Percentiles rank a stretch among this genome's conserved stretches.
Conservation (phyloP, 805 yeast genomes). For the Candida ulmi region DNA sequence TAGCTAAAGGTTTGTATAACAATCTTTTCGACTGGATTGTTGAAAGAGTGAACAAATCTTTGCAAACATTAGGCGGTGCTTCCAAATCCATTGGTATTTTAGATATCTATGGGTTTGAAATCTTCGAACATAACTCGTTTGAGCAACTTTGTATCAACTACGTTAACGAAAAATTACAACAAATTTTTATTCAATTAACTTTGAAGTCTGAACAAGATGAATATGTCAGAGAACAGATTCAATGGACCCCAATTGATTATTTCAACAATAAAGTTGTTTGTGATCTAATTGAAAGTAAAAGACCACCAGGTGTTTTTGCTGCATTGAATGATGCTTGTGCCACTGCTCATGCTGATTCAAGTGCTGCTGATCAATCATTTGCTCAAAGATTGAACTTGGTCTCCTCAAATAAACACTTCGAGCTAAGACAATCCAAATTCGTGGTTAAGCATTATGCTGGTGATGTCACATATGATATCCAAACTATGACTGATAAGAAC, state of each 20-base stretch:
- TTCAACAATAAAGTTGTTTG: slow-evolving; percentile 96
- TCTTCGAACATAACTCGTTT: slow-evolving; percentile 87
- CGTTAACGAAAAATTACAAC: slow-evolving; percentile 95
- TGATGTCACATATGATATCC: slow-evolving; percentile 89
- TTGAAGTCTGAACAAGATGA: slow-evolving; percentile 97
- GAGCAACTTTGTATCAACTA: slow-evolving; percentile 97
- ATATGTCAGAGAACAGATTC: slow-evolving; percentile 88
- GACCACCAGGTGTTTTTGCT: slow-evolving; percentile 96
- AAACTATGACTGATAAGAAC: slow-evolving; percentile 92
- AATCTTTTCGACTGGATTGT: slow-evolving; percentile 97
- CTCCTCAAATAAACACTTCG: slow-evolving; percentile 79
- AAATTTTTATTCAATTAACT: slow-evolving; percentile 95
- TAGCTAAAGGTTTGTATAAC: slow-evolving; percentile 90
- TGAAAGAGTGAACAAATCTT: slow-evolving; percentile 76
- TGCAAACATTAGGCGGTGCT: slow-evolving; percentile 47
- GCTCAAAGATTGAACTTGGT: slow-evolving; percentile 87
- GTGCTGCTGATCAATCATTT: slow-evolving; percentile 95
- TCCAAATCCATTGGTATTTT: slow-evolving; percentile 82
- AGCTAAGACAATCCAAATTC: slow-evolving; percentile 80
- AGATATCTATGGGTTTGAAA: slow-evolving; percentile 97
- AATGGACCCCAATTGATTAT: slow-evolving; percentile 96
- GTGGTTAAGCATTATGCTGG: slow-evolving; percentile 97
- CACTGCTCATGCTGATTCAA: slow-evolving; percentile 96
- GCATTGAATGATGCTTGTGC: slow-evolving; percentile 96
- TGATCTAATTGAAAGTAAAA: slow-evolving; percentile 86